These are phyloP conservation scores for Cladosporium sp. DNA, from an alignment of 2,329 filamentous ascomycete species.

Conservation along the genomic window DNA sequence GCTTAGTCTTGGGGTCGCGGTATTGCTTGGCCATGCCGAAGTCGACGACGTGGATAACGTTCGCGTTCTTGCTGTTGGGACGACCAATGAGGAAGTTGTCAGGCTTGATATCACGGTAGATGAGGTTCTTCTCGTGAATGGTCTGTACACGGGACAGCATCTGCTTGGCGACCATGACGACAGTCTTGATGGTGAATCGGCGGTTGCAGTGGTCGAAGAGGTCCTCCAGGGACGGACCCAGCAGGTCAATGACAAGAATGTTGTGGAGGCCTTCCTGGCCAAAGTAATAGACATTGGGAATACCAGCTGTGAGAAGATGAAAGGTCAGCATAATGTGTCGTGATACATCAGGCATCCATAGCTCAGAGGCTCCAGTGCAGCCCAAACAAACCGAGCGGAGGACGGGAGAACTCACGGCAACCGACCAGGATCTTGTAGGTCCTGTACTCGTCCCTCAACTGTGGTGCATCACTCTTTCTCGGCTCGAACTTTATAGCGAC, in stretches of 20 bases:
- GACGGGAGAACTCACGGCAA: conserved; percentile 73
- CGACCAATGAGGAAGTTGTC: conserved; percentile 98
- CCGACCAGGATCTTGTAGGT: conserved; percentile 99
- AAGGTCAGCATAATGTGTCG: conserved; percentile 5
- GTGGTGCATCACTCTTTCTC: conserved; percentile 95
- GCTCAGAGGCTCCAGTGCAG: neutral
- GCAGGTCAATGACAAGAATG: conserved; percentile 94
- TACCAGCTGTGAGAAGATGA: conserved; percentile 67
- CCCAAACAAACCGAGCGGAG: conserved; percentile 11
- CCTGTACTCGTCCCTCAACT: conserved; percentile 95
- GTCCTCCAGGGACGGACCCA: conserved; percentile 92
- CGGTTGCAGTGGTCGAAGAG: conserved; percentile 97
- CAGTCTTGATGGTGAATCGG: conserved; percentile 94
- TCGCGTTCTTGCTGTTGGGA: conserved; percentile 88
- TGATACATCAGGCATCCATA: neutral
- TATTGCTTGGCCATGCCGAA: conserved; percentile 99
- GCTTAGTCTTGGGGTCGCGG: conserved; percentile 96
- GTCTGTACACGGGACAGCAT: conserved; percentile 93
- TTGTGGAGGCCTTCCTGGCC: conserved; percentile 98
- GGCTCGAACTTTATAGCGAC: conserved; percentile 99
- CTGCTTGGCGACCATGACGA: conserved; percentile 98
- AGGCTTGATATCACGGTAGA: conserved; percentile 98
- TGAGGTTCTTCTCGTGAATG: conserved; percentile 98
- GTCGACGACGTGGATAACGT: conserved; percentile 97
- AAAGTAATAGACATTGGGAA: conserved; percentile 99